These are phyloP conservation scores for Dentipellis fragilis DNA, from an alignment of 768 basidiomycete species.

Conservation along the genomic window DNA sequence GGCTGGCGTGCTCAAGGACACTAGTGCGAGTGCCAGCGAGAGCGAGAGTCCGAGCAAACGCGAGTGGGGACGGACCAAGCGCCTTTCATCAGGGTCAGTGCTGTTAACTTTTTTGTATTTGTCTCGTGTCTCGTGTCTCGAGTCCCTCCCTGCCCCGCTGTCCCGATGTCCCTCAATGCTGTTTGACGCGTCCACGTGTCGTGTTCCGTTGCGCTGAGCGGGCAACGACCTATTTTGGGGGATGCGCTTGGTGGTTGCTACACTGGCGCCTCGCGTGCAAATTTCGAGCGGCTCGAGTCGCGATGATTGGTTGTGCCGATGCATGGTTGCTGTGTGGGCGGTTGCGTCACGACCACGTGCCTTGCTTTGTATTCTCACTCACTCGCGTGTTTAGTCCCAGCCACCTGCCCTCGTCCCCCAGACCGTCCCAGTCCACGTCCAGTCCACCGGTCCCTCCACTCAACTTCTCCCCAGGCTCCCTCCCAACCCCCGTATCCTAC, in stretches of 20 bases:
- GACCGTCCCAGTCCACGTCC: not conserved
- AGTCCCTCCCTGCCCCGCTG: no score
- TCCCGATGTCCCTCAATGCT: not conserved
- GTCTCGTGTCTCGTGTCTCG: no score
- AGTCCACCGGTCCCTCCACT: not conserved
- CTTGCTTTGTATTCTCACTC: not conserved
- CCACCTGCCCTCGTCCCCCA: not conserved
- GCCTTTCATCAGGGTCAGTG: not conserved
- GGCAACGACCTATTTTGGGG: no score
- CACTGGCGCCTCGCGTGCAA: not conserved
- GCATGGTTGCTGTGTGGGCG: not conserved
- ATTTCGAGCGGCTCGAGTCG: not conserved
- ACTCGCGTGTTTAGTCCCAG: not conserved
- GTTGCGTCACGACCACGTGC: not conserved
- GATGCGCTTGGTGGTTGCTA: not conserved
- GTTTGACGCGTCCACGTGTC: not conserved
- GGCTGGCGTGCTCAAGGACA: not conserved
- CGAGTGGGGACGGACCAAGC: not conserved
- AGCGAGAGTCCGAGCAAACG: not conserved
- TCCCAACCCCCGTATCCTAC: not conserved
- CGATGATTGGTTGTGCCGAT: not conserved
- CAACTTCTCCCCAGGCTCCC: not conserved
- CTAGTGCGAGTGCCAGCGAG: not conserved
- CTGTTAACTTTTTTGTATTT: not conserved
- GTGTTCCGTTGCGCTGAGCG: not conserved